These are phyloP conservation scores for Blastobotrys muscicola DNA, from an alignment of 805 yeast genomes.

Conservation along the genomic window DNA sequence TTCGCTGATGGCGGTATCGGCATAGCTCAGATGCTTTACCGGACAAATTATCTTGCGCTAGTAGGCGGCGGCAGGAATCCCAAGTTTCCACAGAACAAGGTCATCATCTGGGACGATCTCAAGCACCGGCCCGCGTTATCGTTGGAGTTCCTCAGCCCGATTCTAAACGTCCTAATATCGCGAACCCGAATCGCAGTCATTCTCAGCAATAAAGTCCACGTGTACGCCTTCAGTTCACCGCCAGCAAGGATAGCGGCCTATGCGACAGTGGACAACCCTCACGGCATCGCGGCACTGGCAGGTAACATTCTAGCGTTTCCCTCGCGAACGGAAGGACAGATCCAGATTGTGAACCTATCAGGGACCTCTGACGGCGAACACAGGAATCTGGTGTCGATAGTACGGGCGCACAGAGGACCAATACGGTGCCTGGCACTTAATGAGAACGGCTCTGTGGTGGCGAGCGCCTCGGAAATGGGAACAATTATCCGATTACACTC, in stretches of 20 bases:
- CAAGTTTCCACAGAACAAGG: slow-evolving; percentile 64
- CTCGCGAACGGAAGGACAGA: slow-evolving; percentile 63
- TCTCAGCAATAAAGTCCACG: slow-evolving; percentile 52
- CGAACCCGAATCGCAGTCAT: slow-evolving; percentile 69
- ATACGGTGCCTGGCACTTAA: slow-evolving; percentile 57
- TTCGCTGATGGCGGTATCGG: slow-evolving; percentile 57
- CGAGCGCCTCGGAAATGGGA: slow-evolving; percentile 76
- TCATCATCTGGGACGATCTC: slow-evolving; percentile 87
- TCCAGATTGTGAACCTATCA: slow-evolving; percentile 68
- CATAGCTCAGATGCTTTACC: slow-evolving; percentile 67
- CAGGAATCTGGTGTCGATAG: slow-evolving; percentile 52
- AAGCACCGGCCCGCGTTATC: slow-evolving; percentile 63
- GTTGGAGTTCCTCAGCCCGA: slow-evolving; percentile 68
- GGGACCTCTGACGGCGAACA: slow-evolving; percentile 40
- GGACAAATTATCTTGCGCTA: slow-evolving; percentile 83
- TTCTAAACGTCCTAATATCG: slow-evolving; percentile 64
- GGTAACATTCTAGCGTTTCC: slow-evolving; percentile 64
- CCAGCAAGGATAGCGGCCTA: slow-evolving; percentile 57
- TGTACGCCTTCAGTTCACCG: slow-evolving; percentile 74
- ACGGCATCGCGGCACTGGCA: slow-evolving; percentile 51
- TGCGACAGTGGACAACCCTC: slow-evolving; percentile 55
- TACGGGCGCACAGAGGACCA: slow-evolving; percentile 66
- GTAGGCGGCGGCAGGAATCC: slow-evolving; percentile 87
- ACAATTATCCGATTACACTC: slow-evolving; percentile 71
- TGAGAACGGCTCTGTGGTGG: slow-evolving; percentile 56